phyloP scores from a whole-genome alignment of 1,139 yeast species.

The Yamadazyma triangularis region DNA sequence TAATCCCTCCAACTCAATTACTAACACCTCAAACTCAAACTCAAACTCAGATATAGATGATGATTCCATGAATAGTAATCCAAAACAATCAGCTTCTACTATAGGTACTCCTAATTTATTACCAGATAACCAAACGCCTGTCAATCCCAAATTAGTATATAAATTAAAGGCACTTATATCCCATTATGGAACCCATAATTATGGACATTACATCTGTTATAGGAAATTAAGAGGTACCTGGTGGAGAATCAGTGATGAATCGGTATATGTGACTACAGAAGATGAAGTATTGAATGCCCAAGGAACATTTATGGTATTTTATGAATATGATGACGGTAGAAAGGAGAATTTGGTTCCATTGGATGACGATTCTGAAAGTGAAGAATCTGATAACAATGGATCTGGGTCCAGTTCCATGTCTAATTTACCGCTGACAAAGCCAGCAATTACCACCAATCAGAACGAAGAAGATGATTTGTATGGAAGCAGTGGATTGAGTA shows the following conservation, averaged over 20 bases:
- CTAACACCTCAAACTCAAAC: too few species aligned
- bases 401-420: too few species aligned
- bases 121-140: conserved; percentile 2
- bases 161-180: conserved; percentile 79
- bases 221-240: conserved; percentile 77
- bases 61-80: conserved; percentile 9
- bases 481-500: conserved; percentile 9
- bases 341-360: conserved; percentile 25
- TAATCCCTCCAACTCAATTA: conserved; percentile 4
- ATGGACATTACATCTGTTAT: conserved; percentile 90
- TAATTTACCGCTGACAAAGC: too few species aligned
- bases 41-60: conserved; percentile 8
- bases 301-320: conserved; percentile 90
- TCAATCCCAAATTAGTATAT: conserved; percentile 47
- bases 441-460: too few species aligned
- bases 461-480: conserved; percentile 13
- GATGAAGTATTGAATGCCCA: conserved; percentile 75
- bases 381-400: conserved; percentile 19
- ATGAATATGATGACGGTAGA: conserved; percentile 52
- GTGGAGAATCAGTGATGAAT: conserved; percentile 95
- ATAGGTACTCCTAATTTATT: conserved; percentile 11
- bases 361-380: conserved; percentile 35
- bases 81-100: conserved; percentile 8
- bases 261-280: conserved; percentile 74
- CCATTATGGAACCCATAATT: conserved; percentile 92